Evolutionary conservation across 169 alveolate genomes (phyloP).

Genomic region (Amoebophrya sp.): DNA sequence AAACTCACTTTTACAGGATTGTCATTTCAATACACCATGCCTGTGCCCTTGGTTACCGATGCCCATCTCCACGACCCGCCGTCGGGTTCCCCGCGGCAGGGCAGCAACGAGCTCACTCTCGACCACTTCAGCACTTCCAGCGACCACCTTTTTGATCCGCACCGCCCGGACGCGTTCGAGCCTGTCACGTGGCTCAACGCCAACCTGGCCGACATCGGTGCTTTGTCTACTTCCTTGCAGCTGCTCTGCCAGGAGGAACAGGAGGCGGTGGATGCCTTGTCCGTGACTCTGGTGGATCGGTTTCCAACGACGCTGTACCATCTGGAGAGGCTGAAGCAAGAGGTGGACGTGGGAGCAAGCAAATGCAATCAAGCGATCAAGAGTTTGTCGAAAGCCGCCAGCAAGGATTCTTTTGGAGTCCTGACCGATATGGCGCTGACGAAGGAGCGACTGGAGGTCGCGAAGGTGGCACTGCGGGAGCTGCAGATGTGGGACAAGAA

Average conservation of each 20-base stretch:
- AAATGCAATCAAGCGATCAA: neutral
- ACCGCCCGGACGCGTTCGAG: neutral
- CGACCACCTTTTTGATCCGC: too few species aligned
- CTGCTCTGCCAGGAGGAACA: neutral
- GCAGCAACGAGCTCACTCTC: neutral
- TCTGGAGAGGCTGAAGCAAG: neutral
- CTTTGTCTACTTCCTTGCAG: neutral
- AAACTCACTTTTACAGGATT: too few species aligned
- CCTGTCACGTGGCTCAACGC: neutral
- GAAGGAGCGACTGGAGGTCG: neutral
- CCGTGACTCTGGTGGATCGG: neutral
- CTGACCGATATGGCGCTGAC: neutral
- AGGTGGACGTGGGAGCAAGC: neutral
- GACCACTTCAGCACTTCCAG: neutral
- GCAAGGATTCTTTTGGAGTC: neutral
- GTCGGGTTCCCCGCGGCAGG: too few species aligned
- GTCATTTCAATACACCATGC: too few species aligned
- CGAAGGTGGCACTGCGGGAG: neutral
- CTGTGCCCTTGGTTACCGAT: too few species aligned
- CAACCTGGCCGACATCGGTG: neutral
- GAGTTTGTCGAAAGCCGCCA: neutral
- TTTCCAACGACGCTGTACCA: neutral
- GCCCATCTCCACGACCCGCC: too few species aligned
- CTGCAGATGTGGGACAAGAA: neutral
- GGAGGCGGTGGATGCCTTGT: neutral